These are phyloP conservation scores for Trichoderma citrinoviride DNA, from an alignment of 2,329 filamentous ascomycete genomes.

Conservation along the genomic window DNA sequence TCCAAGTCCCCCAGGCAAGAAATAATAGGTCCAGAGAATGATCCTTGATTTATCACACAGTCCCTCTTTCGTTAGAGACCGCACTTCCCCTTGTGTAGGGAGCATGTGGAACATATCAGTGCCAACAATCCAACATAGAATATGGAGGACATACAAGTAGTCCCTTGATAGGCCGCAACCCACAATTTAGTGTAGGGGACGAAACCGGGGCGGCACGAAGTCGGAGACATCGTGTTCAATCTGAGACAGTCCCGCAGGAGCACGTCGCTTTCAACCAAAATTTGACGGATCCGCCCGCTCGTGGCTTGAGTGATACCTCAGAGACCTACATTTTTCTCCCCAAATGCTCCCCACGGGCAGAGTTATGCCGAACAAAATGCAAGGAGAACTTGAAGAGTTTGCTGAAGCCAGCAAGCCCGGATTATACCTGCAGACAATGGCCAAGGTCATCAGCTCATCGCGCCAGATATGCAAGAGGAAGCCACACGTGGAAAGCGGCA, in stretches of 20 bases:
- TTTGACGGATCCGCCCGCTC: not conserved
- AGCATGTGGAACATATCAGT: not conserved
- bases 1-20: too few relatives aligned
- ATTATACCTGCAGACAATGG: not conserved
- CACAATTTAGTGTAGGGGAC: not conserved
- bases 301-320: not conserved
- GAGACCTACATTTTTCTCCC: not conserved
- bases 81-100: not conserved
- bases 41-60: not conserved
- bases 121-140: not conserved
- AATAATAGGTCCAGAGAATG: too few relatives aligned
- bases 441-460: not conserved
- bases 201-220: not conserved
- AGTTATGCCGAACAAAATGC: not conserved
- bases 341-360: not conserved
- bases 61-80: not conserved
- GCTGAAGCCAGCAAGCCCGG: not conserved
- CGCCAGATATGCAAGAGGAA: not conserved
- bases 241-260: not conserved
- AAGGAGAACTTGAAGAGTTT: not conserved
- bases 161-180: not conserved
- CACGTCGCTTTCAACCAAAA: not conserved
- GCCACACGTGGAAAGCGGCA: not conserved
- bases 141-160: too few relatives aligned
- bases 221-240: not conserved